Evolutionary conservation across 1,139 yeast genomes (phyloP).

Genomic region (Hansenula lynferdii): DNA sequence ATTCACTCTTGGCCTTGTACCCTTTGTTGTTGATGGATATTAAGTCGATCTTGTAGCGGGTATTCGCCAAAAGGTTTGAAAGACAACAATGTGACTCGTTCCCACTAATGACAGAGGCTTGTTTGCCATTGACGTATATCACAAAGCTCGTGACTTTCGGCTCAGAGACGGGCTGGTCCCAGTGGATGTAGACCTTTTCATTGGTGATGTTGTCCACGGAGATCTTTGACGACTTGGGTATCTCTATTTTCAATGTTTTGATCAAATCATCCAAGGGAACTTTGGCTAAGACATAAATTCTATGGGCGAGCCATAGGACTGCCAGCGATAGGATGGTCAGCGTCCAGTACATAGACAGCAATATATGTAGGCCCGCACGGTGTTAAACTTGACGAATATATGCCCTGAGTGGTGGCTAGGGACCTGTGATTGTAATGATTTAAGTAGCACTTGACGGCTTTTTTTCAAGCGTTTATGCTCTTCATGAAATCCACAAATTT

Average conservation of each 20-base stretch:
- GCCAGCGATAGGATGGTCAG: constrained; percentile 13
- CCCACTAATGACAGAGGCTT: constrained; percentile 18
- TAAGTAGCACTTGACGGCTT: not conserved
- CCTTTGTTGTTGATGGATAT: constrained; percentile 46
- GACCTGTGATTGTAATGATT: not conserved
- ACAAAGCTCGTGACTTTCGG: constrained; percentile 23
- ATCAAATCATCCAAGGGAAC: constrained; percentile 48
- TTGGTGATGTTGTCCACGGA: constrained; percentile 51
- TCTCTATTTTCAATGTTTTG: constrained; percentile 44
- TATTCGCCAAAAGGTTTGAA: constrained; percentile 39
- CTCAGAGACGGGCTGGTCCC: constrained; percentile 35
- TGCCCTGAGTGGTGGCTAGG: not conserved
- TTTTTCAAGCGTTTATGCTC: not conserved
- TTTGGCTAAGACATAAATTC: constrained; percentile 28
- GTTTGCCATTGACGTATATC: constrained; percentile 44
- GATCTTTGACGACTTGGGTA: constrained; percentile 53
- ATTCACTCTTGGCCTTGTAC: constrained; percentile 40
- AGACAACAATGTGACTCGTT: constrained; percentile 34
- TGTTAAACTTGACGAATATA: no score
- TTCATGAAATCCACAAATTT: not conserved
- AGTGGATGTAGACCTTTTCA: constrained; percentile 46
- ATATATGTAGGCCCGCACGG: no score
- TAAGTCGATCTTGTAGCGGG: constrained; percentile 50
- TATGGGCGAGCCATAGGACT: constrained; percentile 17
- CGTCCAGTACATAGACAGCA: constrained; percentile 15